Percentiles rank a stretch among this genome's conserved stretches.
phyloP scores from a whole-genome alignment of 257 asterid species.

The Agastache rugosa region DNA sequence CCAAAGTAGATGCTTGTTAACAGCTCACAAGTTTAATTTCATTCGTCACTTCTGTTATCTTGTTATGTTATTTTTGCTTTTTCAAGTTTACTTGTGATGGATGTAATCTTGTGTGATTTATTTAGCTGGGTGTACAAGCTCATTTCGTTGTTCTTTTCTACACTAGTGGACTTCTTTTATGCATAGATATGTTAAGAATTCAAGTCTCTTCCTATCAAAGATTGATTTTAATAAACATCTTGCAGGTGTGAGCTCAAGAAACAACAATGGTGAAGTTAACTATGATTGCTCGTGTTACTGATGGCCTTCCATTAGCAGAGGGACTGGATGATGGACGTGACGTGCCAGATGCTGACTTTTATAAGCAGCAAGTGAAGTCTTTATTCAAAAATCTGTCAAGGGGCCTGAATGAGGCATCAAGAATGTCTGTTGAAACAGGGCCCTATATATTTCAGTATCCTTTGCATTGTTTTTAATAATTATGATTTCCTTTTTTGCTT shows the following conservation, averaged over 20 bases:
- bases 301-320: slow-evolving; percentile 92
- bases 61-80: neutral
- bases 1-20: slow-evolving; percentile 3
- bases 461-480: slow-evolving; percentile 29
- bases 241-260: slow-evolving; percentile 55
- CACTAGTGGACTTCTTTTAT: neutral
- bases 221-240: slow-evolving; percentile 21
- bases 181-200: neutral
- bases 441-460: slow-evolving; percentile 96
- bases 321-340: slow-evolving; percentile 97
- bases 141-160: slow-evolving; percentile 21
- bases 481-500: slow-evolving; percentile 6
- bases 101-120: neutral
- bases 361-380: slow-evolving; percentile 89
- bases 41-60: neutral
- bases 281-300: slow-evolving; percentile 95
- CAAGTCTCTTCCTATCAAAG: slow-evolving; percentile 18
- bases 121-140: slow-evolving; percentile 9
- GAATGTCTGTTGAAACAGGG: slow-evolving; percentile 95
- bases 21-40: neutral
- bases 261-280: slow-evolving; percentile 89
- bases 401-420: slow-evolving; percentile 85
- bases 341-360: slow-evolving; percentile 75
- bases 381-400: slow-evolving; percentile 87
- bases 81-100: neutral